These are phyloP conservation scores for Aspergillus bombycis DNA, from an alignment of 2,329 filamentous ascomycete genomes.

Conservation along the genomic window DNA sequence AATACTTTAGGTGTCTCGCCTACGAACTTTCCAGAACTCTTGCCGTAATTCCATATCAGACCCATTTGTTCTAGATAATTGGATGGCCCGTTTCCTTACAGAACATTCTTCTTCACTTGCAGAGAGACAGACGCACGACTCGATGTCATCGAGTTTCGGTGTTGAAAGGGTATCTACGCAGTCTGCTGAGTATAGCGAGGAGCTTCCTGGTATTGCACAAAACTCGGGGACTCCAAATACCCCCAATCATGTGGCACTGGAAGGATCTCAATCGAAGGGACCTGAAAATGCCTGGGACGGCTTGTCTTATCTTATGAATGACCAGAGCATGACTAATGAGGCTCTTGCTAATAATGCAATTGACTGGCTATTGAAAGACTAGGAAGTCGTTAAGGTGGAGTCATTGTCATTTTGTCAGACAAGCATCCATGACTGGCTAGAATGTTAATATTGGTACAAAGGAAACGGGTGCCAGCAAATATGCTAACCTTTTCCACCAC, in stretches of 20 bases:
- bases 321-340: slow-evolving; percentile 20
- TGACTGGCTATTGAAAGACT: slow-evolving; percentile 22
- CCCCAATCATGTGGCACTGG: neutral
- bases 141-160: neutral
- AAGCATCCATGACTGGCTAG: neutral
- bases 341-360: slow-evolving; percentile 24
- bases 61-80: slow-evolving; percentile 26
- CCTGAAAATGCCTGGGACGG: slow-evolving; percentile 3
- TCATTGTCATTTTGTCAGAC: neutral
- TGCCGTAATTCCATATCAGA: slow-evolving; percentile 24
- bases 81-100: slow-evolving; percentile 29
- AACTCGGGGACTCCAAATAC: neutral
- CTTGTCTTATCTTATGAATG: slow-evolving; percentile 16
- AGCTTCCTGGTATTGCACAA: too few species aligned
- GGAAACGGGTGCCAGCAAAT: neutral
- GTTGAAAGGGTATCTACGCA: neutral
- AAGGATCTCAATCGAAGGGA: neutral
- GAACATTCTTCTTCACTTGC: slow-evolving; percentile 23
- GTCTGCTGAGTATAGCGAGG: neutral
- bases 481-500: too few species aligned
- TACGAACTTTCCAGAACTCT: slow-evolving; percentile 25
- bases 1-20: slow-evolving; percentile 19
- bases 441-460: neutral
- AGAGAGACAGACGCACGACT: slow-evolving; percentile 13
- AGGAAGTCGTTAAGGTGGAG: neutral